phyloP scores from a whole-genome alignment of 2,329 filamentous ascomycete species.

The Penicillium digitatum region DNA sequence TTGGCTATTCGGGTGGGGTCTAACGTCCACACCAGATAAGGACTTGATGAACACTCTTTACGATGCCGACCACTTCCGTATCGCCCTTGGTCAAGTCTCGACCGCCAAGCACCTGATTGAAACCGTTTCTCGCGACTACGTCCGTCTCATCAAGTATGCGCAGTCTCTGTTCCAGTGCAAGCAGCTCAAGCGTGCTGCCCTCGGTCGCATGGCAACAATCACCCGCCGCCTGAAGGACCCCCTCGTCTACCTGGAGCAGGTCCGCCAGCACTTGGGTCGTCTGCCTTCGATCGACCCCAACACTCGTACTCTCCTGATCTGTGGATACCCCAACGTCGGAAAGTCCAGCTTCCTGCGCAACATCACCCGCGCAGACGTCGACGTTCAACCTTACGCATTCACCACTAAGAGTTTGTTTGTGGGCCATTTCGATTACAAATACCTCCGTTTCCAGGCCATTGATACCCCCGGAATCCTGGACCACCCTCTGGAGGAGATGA shows the following conservation, averaged over 20 bases:
- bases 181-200: conserved; percentile 90
- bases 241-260: conserved; percentile 91
- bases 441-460: conserved; percentile 83
- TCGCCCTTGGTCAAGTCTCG: conserved; percentile 90
- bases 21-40: conserved; percentile 50
- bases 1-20: conserved; percentile 5
- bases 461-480: conserved; percentile 98
- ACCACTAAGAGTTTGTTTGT: conserved; percentile 97
- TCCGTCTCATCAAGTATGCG: conserved; percentile 92
- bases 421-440: conserved; percentile 97
- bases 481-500: conserved; percentile 98
- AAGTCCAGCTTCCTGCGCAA: conserved; percentile 94
- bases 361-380: conserved; percentile 90
- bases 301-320: conserved; percentile 90
- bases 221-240: conserved; percentile 93
- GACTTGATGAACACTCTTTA: conserved; percentile 96
- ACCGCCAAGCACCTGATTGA: conserved; percentile 96
- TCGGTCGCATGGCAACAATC: conserved; percentile 97
- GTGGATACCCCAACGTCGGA: conserved; percentile 95
- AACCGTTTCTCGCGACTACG: conserved; percentile 92
- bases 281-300: conserved; percentile 98
- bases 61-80: conserved; percentile 96
- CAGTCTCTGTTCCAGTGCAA: conserved; percentile 98
- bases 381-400: conserved; percentile 97
- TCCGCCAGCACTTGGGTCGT: conserved; percentile 93